Conservation (phyloP, 164 flowering plant species). For the Vitis riparia region DNA sequence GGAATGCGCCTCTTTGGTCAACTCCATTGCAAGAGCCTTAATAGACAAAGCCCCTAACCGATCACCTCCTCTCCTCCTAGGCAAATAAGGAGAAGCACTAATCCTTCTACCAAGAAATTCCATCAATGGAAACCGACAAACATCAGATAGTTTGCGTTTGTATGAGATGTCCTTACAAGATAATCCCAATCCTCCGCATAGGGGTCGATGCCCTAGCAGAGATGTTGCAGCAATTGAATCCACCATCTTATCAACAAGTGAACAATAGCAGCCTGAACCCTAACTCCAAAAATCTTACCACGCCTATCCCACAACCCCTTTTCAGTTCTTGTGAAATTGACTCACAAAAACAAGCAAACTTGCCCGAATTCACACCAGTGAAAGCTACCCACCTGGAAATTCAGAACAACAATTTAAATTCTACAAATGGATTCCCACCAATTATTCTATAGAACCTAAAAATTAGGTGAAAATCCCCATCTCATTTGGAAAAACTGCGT, state of each 20-base stretch:
- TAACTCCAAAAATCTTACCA: neutral
- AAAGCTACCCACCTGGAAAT: slow-evolving; percentile 6
- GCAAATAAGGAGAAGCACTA: neutral
- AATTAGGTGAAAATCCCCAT: neutral
- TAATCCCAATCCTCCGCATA: neutral
- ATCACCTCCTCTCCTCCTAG: slow-evolving; percentile 8
- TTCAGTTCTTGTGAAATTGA: neutral
- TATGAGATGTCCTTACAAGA: neutral
- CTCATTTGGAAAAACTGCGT: neutral
- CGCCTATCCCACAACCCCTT: neutral
- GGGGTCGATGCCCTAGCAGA: slow-evolving; percentile 4
- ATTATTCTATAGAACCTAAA: neutral
- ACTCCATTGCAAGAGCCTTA: slow-evolving; percentile 55
- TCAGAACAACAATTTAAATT: neutral
- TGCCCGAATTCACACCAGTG: neutral
- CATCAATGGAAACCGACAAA: slow-evolving; percentile 16
- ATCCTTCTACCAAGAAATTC: slow-evolving; percentile 30
- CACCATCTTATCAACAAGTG: slow-evolving; percentile 13
- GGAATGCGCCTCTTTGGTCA: slow-evolving; percentile 59
- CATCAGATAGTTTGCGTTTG: neutral
- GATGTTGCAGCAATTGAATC: slow-evolving; percentile 8
- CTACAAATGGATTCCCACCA: no score
- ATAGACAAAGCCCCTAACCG: slow-evolving; percentile 12
- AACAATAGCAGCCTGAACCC: neutral
- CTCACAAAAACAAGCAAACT: slow-evolving; percentile 1